phyloP scores from a whole-genome alignment of 176 grass and related monocot species.

The Aegilops sharonensis region DNA sequence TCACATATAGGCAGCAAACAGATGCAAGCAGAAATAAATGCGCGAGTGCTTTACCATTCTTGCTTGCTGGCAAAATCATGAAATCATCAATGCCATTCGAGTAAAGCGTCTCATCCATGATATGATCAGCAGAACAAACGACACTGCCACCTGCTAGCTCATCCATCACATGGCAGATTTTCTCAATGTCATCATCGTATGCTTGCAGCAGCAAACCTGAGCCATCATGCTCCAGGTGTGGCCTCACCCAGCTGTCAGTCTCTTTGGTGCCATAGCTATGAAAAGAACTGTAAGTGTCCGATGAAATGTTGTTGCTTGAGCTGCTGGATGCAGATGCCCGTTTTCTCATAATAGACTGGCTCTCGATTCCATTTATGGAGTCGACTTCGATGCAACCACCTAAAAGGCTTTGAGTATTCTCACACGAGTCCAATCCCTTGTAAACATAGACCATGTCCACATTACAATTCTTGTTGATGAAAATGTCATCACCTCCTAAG shows the following conservation, averaged over 20 bases:
- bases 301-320: conserved; percentile 46
- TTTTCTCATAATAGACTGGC: conserved; percentile 26
- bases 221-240: conserved; percentile 21
- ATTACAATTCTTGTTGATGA: conserved; percentile 24
- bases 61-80: conserved; percentile 26
- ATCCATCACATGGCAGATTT: conserved; percentile 28
- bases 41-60: conserved; percentile 37
- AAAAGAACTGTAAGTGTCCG: conserved; percentile 35
- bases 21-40: neutral
- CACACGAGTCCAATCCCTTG: conserved; percentile 44
- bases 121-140: conserved; percentile 29
- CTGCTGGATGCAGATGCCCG: conserved; percentile 45
- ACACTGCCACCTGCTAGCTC: conserved; percentile 26
- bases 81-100: conserved; percentile 48
- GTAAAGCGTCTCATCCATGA: conserved; percentile 48
- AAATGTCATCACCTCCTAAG: conserved; percentile 30
- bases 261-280: conserved; percentile 33
- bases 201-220: conserved; percentile 19
- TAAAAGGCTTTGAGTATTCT: conserved; percentile 42
- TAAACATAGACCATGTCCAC: conserved; percentile 26
- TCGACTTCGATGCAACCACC: conserved; percentile 52
- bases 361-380: conserved; percentile 39
- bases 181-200: conserved; percentile 26
- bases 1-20: conserved; percentile 3
- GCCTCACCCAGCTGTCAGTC: conserved; percentile 34